These are phyloP conservation scores for Isochrysis galbana DNA, from an alignment of 78 protist species.

Conservation along the genomic window DNA sequence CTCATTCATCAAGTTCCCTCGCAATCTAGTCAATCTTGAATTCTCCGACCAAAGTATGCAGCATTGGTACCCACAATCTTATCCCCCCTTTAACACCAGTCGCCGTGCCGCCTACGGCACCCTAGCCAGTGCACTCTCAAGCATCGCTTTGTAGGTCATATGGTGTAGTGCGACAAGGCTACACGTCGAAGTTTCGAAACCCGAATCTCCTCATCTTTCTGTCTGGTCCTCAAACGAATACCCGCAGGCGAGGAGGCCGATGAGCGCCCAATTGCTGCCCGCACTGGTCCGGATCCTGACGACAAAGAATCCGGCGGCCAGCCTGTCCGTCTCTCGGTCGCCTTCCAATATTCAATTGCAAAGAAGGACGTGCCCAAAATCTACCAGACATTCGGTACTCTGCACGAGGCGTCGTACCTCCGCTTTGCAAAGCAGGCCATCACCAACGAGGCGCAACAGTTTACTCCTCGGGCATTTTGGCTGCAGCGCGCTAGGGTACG, in stretches of 20 bases:
- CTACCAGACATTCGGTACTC: not conserved
- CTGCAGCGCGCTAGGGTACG: not conserved
- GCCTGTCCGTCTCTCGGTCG: not conserved
- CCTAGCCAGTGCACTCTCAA: no score
- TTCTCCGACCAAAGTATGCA: no score
- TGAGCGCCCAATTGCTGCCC: not conserved
- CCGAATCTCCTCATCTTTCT: no score
- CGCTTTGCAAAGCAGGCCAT: conserved; percentile 30
- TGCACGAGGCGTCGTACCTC: not conserved
- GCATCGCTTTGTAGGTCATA: no score
- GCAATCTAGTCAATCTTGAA: not conserved
- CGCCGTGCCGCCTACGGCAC: no score
- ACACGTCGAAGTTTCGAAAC: no score
- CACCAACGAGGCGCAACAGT: conserved; percentile 14
- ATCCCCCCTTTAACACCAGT: no score
- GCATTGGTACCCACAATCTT: no score
- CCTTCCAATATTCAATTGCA: not conserved
- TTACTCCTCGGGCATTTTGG: not conserved
- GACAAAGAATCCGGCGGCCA: conserved; percentile 19
- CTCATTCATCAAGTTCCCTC: not conserved
- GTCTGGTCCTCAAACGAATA: no score
- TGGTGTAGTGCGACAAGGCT: no score
- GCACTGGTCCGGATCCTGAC: not conserved
- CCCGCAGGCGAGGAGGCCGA: no score
- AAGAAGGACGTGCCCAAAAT: not conserved